phyloP scores from a whole-genome alignment of 2,329 filamentous ascomycete species.

The Rutstroemia sydowiana region DNA sequence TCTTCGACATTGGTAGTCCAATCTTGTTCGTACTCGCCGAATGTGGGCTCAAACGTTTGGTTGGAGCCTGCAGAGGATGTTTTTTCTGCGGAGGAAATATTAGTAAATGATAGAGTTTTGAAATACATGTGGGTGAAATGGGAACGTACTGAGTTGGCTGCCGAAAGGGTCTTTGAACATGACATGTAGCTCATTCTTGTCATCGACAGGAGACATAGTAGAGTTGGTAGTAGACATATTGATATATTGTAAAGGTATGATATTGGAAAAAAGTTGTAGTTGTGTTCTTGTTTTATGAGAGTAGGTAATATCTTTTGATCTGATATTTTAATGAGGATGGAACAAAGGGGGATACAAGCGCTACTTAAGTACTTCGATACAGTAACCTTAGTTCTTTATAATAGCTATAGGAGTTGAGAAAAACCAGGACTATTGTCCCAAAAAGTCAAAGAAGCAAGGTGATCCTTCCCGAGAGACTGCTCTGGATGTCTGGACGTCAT shows the following conservation, averaged over 20 bases:
- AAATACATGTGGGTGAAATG: background rate
- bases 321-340: background rate
- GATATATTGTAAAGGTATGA: background rate
- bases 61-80: background rate
- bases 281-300: background rate
- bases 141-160: background rate
- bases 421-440: background rate
- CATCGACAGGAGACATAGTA: background rate
- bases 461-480: background rate
- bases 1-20: constrained; percentile 2
- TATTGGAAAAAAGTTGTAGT: background rate
- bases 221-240: background rate
- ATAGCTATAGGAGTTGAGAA: background rate
- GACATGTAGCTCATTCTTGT: background rate
- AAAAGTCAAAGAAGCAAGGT: too few relatives aligned
- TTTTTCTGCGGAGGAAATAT: background rate
- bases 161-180: background rate
- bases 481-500: background rate
- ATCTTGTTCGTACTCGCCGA: constrained; percentile 10
- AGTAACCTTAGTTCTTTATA: background rate
- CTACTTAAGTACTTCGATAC: background rate
- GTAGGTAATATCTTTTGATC: background rate
- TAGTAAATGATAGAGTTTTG: background rate
- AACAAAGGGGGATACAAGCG: background rate
- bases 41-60: background rate